Percentiles rank a stretch among this genome's conserved stretches.
Evolutionary conservation across 345 rosid species (phyloP).

Genomic region (Raphanus sativus): DNA sequence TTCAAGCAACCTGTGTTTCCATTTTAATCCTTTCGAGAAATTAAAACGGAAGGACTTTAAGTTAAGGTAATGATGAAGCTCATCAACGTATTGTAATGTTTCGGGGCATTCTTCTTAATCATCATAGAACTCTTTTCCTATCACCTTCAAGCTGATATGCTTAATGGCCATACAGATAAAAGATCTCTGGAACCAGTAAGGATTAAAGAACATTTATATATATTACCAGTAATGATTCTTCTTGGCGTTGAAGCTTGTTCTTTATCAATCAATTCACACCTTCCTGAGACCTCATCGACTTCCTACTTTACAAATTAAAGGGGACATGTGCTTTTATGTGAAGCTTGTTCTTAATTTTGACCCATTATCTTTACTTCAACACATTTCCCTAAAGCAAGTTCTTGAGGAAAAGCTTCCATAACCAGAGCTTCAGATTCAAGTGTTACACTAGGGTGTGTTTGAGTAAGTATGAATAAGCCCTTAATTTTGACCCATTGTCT

Average conservation of each 20-base stretch:
- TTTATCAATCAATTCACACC: too few species aligned
- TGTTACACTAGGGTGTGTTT: too few species aligned
- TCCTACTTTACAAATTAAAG: too few species aligned
- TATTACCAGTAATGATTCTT: too few species aligned
- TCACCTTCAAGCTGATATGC: slow-evolving; percentile 72
- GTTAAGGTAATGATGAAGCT: slow-evolving; percentile 42
- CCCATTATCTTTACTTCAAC: too few species aligned
- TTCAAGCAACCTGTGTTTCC: neutral
- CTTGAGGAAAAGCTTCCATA: slow-evolving; percentile 80
- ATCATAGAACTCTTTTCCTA: slow-evolving; percentile 71
- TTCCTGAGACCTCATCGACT: too few species aligned
- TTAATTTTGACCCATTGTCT: too few species aligned
- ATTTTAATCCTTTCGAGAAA: neutral
- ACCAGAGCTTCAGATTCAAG: slow-evolving; percentile 66
- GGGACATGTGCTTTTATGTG: too few species aligned
- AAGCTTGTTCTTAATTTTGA: too few species aligned
- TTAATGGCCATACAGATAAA: slow-evolving; percentile 46
- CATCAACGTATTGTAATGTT: slow-evolving; percentile 88
- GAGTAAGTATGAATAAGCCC: too few species aligned
- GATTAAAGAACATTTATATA: neutral
- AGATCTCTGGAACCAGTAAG: neutral
- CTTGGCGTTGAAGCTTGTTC: too few species aligned
- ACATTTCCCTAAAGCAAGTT: slow-evolving; percentile 64
- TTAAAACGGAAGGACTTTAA: neutral
- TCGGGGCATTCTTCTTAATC: slow-evolving; percentile 87